A percentile compares a stretch with the other conserved stretches of the same genome.
Evolutionary conservation across 2,329 filamentous ascomycete species (phyloP).

Genomic region (Sclerotinia borealis): DNA sequence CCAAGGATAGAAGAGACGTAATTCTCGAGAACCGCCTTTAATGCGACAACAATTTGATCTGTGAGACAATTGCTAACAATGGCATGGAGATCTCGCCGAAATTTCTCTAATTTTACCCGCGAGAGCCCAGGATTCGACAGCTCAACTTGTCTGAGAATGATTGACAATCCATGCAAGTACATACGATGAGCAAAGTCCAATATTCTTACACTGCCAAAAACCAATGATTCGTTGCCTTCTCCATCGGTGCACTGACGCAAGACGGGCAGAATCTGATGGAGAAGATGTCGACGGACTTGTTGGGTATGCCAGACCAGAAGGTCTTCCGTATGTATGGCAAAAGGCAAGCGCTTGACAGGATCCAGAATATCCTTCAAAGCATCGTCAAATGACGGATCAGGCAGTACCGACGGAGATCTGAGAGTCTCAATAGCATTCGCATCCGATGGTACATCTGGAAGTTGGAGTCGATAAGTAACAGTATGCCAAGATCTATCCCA

Average conservation of each 20-base stretch:
- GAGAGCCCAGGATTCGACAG: conserved; percentile 32
- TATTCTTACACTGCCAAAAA: conserved; percentile 48
- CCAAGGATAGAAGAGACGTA: conserved; percentile 46
- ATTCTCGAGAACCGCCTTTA: conserved; percentile 49
- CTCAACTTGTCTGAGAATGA: conserved; percentile 43
- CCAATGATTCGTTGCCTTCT: conserved; percentile 39
- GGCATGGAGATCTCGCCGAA: conserved; percentile 57
- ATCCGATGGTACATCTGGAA: conserved; percentile 50
- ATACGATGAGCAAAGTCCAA: conserved; percentile 54
- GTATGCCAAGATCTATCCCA: conserved; percentile 59
- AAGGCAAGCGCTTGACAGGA: conserved; percentile 41
- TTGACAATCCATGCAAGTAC: conserved; percentile 49
- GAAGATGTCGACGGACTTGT: conserved; percentile 55
- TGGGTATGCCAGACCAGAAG: conserved; percentile 55
- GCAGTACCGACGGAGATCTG: conserved; percentile 22
- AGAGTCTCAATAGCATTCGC: conserved; percentile 18
- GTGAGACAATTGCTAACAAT: conserved; percentile 59
- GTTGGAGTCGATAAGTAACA: conserved; percentile 51
- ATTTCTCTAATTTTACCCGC: conserved; percentile 41
- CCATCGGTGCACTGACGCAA: conserved; percentile 38
- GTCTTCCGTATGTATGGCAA: conserved; percentile 48
- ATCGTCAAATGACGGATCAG: conserved; percentile 40
- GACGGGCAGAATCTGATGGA: conserved; percentile 52
- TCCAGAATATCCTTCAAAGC: conserved; percentile 50
- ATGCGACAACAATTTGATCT: conserved; percentile 44